Evolutionary conservation across 345 rosid species (phyloP).

Genomic region (Eucalyptus paniculata): DNA sequence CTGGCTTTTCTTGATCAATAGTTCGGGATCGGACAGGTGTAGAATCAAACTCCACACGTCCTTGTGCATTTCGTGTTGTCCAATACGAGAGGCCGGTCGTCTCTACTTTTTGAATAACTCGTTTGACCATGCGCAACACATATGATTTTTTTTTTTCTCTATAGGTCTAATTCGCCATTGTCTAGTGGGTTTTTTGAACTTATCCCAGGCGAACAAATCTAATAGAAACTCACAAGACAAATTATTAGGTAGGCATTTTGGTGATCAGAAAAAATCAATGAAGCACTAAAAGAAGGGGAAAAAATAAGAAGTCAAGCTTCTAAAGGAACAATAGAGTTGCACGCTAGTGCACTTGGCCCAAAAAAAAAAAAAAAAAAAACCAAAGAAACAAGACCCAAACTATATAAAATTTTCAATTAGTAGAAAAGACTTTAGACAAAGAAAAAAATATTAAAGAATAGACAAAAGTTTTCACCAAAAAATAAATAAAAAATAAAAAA

Average conservation of each 20-base stretch:
- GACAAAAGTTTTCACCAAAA: not conserved
- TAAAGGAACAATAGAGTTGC: not conserved
- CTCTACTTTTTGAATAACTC: rapidly evolving
- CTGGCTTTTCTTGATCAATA: not conserved
- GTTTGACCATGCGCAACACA: not conserved
- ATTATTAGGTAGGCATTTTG: not conserved
- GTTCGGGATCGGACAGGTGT: not conserved
- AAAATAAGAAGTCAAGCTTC: not conserved
- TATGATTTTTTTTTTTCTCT: not conserved
- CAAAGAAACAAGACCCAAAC: not conserved
- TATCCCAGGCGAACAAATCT: not conserved
- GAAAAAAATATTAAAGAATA: not conserved
- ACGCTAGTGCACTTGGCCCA: not conserved
- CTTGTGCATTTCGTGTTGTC: rapidly evolving
- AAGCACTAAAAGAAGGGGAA: not conserved
- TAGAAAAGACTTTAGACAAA: not conserved
- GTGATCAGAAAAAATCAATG: not conserved
- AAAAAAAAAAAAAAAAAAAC: not conserved
- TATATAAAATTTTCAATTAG: not conserved
- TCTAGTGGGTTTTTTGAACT: not conserved
- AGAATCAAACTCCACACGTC: not conserved
- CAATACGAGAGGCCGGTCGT: not conserved
- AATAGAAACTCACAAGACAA: not conserved
- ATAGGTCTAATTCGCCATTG: not conserved
- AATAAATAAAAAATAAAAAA: not conserved